Conservation (phyloP, 305 asterid species). For the Rubia tinctorum region DNA sequence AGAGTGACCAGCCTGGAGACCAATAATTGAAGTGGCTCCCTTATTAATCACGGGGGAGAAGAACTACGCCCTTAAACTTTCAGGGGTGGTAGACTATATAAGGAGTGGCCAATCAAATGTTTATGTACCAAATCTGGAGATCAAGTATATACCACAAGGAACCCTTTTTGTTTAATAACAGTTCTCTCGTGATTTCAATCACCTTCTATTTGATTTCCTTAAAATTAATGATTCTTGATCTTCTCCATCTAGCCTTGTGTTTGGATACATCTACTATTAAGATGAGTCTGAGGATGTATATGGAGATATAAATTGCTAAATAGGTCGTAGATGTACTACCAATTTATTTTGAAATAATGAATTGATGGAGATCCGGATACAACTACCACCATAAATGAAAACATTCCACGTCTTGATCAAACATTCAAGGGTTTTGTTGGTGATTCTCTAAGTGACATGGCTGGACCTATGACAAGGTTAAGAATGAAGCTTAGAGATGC, state of each 20-base stretch:
- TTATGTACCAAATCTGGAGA: conserved; percentile 57
- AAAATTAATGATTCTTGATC: conserved; percentile 4
- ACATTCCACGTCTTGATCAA: no score
- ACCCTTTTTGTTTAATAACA: conserved; percentile 84
- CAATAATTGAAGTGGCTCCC: conserved; percentile 38
- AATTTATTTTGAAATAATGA: no score
- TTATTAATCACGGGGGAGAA: conserved; percentile 60
- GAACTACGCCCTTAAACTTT: conserved; percentile 50
- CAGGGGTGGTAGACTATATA: conserved; percentile 50
- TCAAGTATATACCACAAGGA: conserved; percentile 55
- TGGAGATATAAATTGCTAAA: no score
- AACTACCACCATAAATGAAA: no score
- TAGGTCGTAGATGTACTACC: no score
- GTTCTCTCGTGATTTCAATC: conserved; percentile 49
- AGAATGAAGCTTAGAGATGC: no score
- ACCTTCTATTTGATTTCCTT: conserved; percentile 50
- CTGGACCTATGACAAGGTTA: no score
- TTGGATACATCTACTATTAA: neutral
- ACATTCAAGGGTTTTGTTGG: no score
- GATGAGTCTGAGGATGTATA: neutral
- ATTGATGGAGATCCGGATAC: no score
- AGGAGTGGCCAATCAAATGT: conserved; percentile 39
- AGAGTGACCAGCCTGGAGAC: conserved; percentile 33
- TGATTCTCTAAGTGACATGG: no score
- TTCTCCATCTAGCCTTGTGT: neutral